Evolutionary conservation across 371 early-diverging fungal genomes (phyloP).

Genomic region (Syncephalis fuscata): DNA sequence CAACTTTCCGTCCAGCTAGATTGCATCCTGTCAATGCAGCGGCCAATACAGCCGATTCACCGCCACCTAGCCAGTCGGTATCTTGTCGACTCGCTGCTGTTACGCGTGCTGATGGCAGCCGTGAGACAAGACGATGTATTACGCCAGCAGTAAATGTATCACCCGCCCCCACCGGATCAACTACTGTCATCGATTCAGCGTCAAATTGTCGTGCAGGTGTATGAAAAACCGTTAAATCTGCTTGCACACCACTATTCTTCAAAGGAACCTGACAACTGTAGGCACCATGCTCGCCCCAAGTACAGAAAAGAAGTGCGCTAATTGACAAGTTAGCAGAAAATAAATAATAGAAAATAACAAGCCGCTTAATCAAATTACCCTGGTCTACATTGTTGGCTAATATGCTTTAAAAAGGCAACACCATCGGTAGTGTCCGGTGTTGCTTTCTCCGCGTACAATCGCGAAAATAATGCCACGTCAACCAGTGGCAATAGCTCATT

Average conservation of each 20-base stretch:
- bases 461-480: slow-evolving; percentile 41
- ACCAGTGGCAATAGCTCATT: slow-evolving; percentile 25
- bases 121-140: slow-evolving; percentile 20
- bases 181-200: slow-evolving; percentile 13
- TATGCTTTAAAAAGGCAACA: slow-evolving; percentile 18
- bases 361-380: background rate
- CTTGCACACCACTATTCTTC: slow-evolving; percentile 1
- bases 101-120: background rate
- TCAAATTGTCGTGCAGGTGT: no score
- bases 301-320: slow-evolving; percentile 28
- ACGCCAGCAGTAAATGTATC: slow-evolving; percentile 48
- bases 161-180: slow-evolving; percentile 46
- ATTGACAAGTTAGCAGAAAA: background rate
- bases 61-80: no score
- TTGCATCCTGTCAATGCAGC: slow-evolving; percentile 22
- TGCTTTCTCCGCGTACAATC: slow-evolving; percentile 32
- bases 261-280: slow-evolving; percentile 15
- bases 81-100: no score
- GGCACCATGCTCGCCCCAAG: slow-evolving; percentile 37
- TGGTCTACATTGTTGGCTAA: slow-evolving; percentile 7
- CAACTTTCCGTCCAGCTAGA: slow-evolving; percentile 36
- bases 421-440: slow-evolving; percentile 18
- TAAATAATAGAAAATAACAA: background rate
- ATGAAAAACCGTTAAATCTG: no score
- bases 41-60: background rate